These are phyloP conservation scores for Apiospora aurea DNA, from an alignment of 2,329 filamentous ascomycete species.

Conservation along the genomic window DNA sequence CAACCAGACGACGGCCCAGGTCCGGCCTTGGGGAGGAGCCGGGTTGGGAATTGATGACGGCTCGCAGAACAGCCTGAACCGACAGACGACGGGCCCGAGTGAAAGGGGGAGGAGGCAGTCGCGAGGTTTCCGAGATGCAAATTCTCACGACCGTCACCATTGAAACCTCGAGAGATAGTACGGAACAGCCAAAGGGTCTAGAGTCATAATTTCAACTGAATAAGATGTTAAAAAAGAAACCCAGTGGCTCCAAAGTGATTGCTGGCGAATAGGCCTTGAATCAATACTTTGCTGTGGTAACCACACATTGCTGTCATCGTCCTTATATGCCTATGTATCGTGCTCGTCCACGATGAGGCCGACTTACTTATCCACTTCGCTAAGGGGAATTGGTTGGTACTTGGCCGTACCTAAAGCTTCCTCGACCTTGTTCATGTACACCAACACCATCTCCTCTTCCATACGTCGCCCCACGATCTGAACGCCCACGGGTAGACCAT, in stretches of 20 bases:
- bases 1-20: background rate
- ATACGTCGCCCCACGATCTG: constrained; percentile 82
- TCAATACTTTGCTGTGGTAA: background rate
- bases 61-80: background rate
- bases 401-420: constrained; percentile 69
- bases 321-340: background rate
- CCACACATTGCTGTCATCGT: background rate
- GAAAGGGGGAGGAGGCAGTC: background rate
- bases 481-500: constrained; percentile 84
- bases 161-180: background rate
- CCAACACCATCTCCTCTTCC: constrained; percentile 87
- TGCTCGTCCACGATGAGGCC: background rate
- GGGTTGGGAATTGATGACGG: background rate
- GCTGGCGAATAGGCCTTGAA: background rate
- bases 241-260: background rate
- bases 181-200: background rate
- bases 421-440: constrained; percentile 81
- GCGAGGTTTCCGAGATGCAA: constrained; percentile 2
- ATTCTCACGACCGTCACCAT: constrained; percentile 13
- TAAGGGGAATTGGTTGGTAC: constrained; percentile 59
- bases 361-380: constrained; percentile 39
- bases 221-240: background rate
- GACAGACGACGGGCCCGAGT: background rate
- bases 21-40: background rate
- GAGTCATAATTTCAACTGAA: background rate